Conservation (phyloP, 176 grass and related monocot genomes). For the Oryza nivara region DNA sequence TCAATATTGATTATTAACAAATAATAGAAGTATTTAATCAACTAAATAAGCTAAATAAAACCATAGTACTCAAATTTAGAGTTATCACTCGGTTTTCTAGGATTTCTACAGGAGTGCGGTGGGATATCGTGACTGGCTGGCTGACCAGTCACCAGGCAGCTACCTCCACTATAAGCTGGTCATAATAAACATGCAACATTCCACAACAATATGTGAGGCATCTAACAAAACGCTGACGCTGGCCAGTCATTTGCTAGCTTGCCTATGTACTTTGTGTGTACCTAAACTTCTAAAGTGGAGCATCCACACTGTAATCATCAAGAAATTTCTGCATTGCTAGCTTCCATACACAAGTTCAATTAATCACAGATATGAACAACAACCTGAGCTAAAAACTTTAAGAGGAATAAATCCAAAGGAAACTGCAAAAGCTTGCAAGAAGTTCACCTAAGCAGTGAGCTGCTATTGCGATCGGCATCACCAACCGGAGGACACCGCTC, state of each 20-base stretch:
- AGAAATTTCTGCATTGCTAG: conserved; percentile 6
- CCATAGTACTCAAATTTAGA: not conserved
- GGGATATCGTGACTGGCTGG: not conserved
- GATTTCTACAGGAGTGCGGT: not conserved
- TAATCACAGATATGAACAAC: conserved; percentile 5
- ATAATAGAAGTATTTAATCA: not conserved
- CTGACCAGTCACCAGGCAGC: not conserved
- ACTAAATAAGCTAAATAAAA: not conserved
- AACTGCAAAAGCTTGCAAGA: not conserved
- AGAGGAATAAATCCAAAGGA: not conserved
- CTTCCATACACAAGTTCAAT: not conserved
- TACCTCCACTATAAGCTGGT: not conserved
- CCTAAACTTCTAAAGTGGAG: not conserved
- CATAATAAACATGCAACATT: not conserved
- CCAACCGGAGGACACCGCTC: conserved; percentile 61
- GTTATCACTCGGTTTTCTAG: not conserved
- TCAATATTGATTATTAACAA: not conserved
- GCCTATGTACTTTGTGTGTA: not conserved
- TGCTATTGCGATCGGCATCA: conserved; percentile 32
- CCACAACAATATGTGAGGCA: not conserved
- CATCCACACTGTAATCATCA: not conserved
- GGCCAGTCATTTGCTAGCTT: conserved; percentile 12
- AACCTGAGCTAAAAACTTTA: not conserved
- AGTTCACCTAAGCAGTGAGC: conserved; percentile 50
- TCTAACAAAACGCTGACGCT: not conserved